These are phyloP conservation scores for Thalassia testudinum DNA, from an alignment of 116 monocot genomes.

Conservation along the genomic window DNA sequence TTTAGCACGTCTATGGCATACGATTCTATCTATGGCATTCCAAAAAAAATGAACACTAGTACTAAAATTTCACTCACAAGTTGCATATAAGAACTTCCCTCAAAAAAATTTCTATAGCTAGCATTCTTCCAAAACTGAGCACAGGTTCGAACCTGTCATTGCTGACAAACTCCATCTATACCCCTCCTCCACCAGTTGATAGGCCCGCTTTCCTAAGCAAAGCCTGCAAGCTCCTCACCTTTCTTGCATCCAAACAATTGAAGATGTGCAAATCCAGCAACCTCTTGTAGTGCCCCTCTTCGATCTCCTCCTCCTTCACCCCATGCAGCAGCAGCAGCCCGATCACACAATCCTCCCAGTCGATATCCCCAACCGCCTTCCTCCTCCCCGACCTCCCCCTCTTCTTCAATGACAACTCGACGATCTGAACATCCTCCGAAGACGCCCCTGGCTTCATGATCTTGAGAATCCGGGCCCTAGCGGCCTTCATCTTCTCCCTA, in stretches of 20 bases:
- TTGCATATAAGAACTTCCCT: too few species aligned
- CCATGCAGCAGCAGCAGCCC: slow-evolving; percentile 56
- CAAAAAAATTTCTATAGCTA: neutral
- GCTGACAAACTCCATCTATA: neutral
- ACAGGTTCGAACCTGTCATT: too few species aligned
- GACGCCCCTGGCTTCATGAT: slow-evolving; percentile 16
- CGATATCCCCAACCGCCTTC: slow-evolving; percentile 16
- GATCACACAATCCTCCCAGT: slow-evolving; percentile 84
- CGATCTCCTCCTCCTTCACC: slow-evolving; percentile 58
- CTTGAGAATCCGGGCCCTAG: slow-evolving; percentile 40
- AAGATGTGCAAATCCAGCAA: slow-evolving; percentile 76
- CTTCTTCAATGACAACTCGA: neutral
- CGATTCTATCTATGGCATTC: too few species aligned
- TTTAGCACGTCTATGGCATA: too few species aligned
- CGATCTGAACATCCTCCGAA: neutral
- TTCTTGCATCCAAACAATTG: slow-evolving; percentile 6
- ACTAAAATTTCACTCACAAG: too few species aligned
- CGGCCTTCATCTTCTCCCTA: slow-evolving; percentile 45
- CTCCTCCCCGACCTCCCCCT: slow-evolving; percentile 13
- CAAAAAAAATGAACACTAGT: too few species aligned
- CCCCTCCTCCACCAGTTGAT: neutral
- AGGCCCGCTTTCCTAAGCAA: neutral
- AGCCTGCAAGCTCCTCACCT: neutral
- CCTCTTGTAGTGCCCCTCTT: slow-evolving; percentile 63
- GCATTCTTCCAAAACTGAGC: slow-evolving; percentile 4